Evolutionary conservation across 768 basidiomycete genomes (phyloP), one percentile per base, ranked within the genome.

Genomic region (Suillus sp.): DNA sequence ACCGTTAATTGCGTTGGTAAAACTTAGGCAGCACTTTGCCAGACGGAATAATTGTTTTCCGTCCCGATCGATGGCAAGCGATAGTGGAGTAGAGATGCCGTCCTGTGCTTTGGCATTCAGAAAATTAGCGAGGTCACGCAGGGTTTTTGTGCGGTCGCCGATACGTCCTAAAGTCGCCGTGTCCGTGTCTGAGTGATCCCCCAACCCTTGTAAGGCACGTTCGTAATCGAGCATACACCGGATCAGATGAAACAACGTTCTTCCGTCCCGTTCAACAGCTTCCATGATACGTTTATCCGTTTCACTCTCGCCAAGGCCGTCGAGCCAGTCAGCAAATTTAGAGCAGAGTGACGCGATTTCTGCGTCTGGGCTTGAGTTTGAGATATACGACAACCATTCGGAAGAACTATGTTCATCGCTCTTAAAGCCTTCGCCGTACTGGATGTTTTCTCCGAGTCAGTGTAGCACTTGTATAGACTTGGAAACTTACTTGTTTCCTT

Each of bases 261-360:
- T 27, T 0, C 67, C 71, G 11, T 72, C 71, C 0, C 71, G 71
- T 43, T 72, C 71, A 59, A 74, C n/a, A 10, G 73, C 69, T 4
- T 45, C 34, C 6, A 56, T 7, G 2, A 72, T 38, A 42, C 43
- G 22, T 8, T 11, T 27, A 10, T 56, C 55, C 35, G 22, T 37
- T 18, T 56, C 55, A 25, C 35, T 37, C 37, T 56, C 37, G 9
- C 55, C 14, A 16, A 56, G 55, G 37, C 37, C 22, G 9, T 38
- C 55, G 2, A 56, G 55, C 35, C 55, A 56, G 16, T 56, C 35
- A 27, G 55, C 55, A 27, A 56, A 56, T 38, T 18, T 38, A 16
- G 35, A 56, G 16, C 55, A 56, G 1, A 38, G 55, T 25, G 37
- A 38, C 9, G 16, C 55, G 16, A 35, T 27, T 8, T 32, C 10